Evolutionary conservation across 495 filamentous ascomycete species (phyloP), one percentile per base, ranked within the genome.

Genomic region (Penicillium parvum): DNA sequence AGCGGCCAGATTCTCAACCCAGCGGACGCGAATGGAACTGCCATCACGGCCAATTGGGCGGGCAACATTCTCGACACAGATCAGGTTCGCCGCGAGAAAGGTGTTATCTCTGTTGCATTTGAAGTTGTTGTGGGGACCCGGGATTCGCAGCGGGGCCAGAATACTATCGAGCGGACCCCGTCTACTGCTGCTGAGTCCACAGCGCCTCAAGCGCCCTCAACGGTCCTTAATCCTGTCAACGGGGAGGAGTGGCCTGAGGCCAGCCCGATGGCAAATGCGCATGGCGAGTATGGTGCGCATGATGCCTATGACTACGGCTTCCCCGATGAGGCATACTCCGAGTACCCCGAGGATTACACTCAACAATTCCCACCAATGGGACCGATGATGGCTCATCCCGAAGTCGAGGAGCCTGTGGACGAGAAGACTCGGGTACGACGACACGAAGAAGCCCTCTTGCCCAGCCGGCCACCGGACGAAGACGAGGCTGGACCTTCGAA

Each of bases 1-100:
- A 72, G 61, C 52, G 75, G 75, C 0, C 60, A 76, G 57, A 65
- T 64, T 52, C 63, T 65, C 40, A 77, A 64, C 51, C 65, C 58
- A 14, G 47, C 63, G 37, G 74, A 68, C 26, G 61, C 44, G 34
- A 66, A 50, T 43, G 65, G 52, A 32, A 64, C 43, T 29, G 53
- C 48, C 5, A 58, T 69, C 25, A 72, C 71, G 4, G 61, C 72
- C 44, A 69, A 69, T 8, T 89, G 84, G 80, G 79, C 79, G 8
- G 81, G 81, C 3, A 81, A 82, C 47, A 86, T 95, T 45, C 75
- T 95, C n/a, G 88, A 96, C 47, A 98, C 92, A 0, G 86, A 90
- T 51, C 76, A 82, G 37, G 82, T 97, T 11, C 77, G 86, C 32
- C 80, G 91, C 26, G 84, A 92, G 49, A 96, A 95, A 53, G 87